Evolutionary conservation across 345 rosid species (phyloP), one percentile per base, ranked within the genome.

Genomic region (Salix viminalis): DNA sequence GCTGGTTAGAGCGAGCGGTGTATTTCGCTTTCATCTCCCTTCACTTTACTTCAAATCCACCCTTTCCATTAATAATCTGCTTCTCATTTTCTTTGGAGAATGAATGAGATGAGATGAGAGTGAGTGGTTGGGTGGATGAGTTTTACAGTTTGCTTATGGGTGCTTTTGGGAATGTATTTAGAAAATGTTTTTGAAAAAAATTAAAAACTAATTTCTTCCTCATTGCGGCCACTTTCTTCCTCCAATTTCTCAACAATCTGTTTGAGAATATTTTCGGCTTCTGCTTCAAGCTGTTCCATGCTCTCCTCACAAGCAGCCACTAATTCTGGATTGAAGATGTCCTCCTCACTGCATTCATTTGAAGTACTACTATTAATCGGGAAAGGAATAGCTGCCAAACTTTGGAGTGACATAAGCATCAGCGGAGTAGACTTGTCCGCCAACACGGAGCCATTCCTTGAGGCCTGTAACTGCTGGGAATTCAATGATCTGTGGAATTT

Each of bases 231-330:
- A 65, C 62, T 61, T 32, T 76, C 79, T 70, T 37, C 65, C 67
- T 80, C 76, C 60, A 73, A 84, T 69, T 76, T 75, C 4, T 76
- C 75, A 18, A 50, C 76, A 52, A 83, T 83, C 58, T 83, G 85
- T 39, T 77, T 67, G 64, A 87, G 80, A 66, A 84, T 75, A 28
- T 32, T 77, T 65, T 84, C 85, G 61, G 85, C 87, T 68, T 87
- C 89, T 41, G 44, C 86, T 81, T 84, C 82, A 75, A 87, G 85
- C 42, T 79, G 84, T 70, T 79, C 83, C 86, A 84, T 81, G 46
- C 82, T 30, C 73, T 77, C 80, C 70, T 81, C 84, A 12, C 80
- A 54, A 64, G 84, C 81, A 44, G 74, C 85, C 64, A 84, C 82
- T 64, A 87, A 67, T 39, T 84, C 85, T 10, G 84, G 77, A 73